Percentiles rank a stretch among this genome's conserved stretches.
Conservation (phyloP, 2,329 filamentous ascomycete species). For the Aspergillus ustus region DNA sequence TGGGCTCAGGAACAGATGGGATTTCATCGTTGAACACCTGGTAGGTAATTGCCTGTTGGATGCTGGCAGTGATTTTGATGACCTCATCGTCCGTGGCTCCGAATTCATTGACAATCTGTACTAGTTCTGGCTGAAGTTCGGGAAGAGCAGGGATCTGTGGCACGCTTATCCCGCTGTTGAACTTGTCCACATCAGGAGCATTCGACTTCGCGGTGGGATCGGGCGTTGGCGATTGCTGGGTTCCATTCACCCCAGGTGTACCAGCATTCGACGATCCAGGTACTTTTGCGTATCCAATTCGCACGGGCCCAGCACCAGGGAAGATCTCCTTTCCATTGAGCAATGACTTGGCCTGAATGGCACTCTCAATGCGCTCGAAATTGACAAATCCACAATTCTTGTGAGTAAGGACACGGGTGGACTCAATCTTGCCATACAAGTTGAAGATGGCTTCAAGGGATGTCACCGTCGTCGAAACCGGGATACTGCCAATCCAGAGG, state of each 20-base stretch:
- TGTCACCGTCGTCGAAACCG: slow-evolving; percentile 93
- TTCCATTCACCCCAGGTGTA: slow-evolving; percentile 84
- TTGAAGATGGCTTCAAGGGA: slow-evolving; percentile 95
- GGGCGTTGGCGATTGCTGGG: slow-evolving; percentile 88
- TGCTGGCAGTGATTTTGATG: slow-evolving; percentile 70
- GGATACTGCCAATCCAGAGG: slow-evolving; percentile 96
- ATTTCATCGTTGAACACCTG: slow-evolving; percentile 79
- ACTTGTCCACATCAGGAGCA: slow-evolving; percentile 33
- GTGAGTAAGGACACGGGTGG: slow-evolving; percentile 90
- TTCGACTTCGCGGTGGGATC: slow-evolving; percentile 68
- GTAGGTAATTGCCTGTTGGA: slow-evolving; percentile 78
- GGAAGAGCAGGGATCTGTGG: slow-evolving; percentile 70
- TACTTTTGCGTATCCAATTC: slow-evolving; percentile 97
- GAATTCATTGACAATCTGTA: slow-evolving; percentile 85
- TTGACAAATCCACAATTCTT: slow-evolving; percentile 99
- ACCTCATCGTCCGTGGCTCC: slow-evolving; percentile 82
- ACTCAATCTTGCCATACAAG: slow-evolving; percentile 87
- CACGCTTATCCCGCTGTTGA: slow-evolving; percentile 40
- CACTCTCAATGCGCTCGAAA: slow-evolving; percentile 89
- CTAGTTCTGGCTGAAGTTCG: slow-evolving; percentile 81
- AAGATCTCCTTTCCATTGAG: slow-evolving; percentile 99
- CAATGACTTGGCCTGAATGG: slow-evolving; percentile 81
- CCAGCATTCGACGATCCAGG: slow-evolving; percentile 78
- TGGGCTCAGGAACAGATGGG: slow-evolving; percentile 84
- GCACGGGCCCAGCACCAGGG: slow-evolving; percentile 89